Conservation (phyloP, 352 stramenopile species). For the Globisporangium nagaii region DNA sequence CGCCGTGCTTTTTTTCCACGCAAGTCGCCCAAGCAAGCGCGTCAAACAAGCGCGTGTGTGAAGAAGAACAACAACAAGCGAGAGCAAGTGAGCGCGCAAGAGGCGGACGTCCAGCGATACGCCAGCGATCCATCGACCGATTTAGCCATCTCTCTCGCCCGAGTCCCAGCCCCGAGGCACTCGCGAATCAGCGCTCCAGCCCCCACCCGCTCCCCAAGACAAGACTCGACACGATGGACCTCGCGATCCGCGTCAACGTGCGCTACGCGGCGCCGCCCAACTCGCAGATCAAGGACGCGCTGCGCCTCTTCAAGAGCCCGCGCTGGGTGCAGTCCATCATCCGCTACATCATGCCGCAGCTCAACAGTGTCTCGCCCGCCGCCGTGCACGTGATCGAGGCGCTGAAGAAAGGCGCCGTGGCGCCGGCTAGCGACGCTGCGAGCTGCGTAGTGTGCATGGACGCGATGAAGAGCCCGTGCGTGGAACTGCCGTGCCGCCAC, state of each 20-base stretch:
- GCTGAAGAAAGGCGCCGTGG: slow-evolving; percentile 40
- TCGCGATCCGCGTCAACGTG: slow-evolving; percentile 86
- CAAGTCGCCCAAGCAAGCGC: neutral
- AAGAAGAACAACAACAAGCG: slow-evolving; percentile 7
- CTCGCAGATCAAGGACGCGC: slow-evolving; percentile 85
- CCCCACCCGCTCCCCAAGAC: neutral
- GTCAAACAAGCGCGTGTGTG: neutral
- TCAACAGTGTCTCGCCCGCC: slow-evolving; percentile 77
- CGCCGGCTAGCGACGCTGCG: slow-evolving; percentile 11
- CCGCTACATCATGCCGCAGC: slow-evolving; percentile 86
- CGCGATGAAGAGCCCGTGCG: slow-evolving; percentile 39
- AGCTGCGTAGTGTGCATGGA: slow-evolving; percentile 87
- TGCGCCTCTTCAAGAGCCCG: slow-evolving; percentile 84
- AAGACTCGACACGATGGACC: slow-evolving; percentile 45
- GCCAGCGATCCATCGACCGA: slow-evolving; percentile 5
- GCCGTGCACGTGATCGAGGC: slow-evolving; percentile 51
- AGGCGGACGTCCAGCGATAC: neutral
- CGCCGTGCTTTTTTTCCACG: too few relatives aligned
- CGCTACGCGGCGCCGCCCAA: slow-evolving; percentile 79
- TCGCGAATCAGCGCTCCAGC: slow-evolving; percentile 1
- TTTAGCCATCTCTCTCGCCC: slow-evolving; percentile 1
- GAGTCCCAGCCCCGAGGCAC: neutral
- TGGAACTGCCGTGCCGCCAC: slow-evolving; percentile 69
- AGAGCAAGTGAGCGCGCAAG: neutral
- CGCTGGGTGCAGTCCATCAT: slow-evolving; percentile 89